Conservation (phyloP, 2,329 filamentous ascomycete genomes). For the Mollisia scopiformis region DNA sequence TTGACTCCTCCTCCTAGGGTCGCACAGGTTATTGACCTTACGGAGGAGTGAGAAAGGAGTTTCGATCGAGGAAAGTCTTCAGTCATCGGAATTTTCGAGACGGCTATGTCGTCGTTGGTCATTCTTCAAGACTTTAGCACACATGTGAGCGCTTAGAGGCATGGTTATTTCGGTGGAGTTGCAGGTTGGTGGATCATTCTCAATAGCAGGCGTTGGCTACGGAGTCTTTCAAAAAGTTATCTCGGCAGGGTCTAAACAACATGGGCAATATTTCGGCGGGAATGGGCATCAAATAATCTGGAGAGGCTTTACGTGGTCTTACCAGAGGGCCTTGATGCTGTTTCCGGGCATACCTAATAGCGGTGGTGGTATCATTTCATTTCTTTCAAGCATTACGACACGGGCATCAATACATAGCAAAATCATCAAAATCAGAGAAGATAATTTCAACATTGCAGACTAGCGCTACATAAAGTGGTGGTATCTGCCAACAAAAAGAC, state of each 20-base stretch:
- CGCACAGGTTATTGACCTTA: neutral
- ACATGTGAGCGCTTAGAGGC: no score
- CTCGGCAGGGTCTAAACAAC: no score
- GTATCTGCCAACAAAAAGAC: neutral
- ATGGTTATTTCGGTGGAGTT: no score
- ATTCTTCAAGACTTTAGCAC: no score
- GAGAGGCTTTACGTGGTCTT: neutral
- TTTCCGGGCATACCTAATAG: neutral
- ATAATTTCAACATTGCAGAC: neutral
- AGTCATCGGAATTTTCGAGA: no score
- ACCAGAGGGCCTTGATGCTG: neutral
- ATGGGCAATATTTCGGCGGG: neutral
- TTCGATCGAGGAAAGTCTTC: neutral
- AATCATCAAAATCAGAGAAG: neutral
- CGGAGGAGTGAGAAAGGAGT: neutral
- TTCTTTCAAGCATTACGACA: neutral
- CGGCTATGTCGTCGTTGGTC: no score
- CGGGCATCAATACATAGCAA: neutral
- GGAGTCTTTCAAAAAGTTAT: no score
- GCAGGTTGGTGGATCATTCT: no score
- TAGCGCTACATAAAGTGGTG: neutral
- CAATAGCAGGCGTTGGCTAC: no score
- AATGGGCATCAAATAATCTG: neutral
- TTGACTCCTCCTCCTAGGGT: no score
- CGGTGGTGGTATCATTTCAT: neutral